Conservation (phyloP, 2,329 filamentous ascomycete species). For the Fusarium beomiforme region DNA sequence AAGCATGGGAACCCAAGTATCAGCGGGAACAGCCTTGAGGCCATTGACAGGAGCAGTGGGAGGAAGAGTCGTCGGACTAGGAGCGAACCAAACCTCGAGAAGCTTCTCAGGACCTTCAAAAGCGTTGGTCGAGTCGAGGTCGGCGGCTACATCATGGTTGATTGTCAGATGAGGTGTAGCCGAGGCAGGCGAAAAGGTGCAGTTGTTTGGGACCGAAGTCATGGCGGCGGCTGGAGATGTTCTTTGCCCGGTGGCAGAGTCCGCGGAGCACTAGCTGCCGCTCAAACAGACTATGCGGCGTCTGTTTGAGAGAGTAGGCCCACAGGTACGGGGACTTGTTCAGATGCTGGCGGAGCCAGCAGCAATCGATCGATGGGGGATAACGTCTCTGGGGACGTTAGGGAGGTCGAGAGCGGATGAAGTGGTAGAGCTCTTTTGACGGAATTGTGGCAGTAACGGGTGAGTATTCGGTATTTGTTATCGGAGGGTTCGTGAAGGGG, state of each 20-base stretch:
- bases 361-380: slow-evolving; percentile 63
- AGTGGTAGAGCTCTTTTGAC: slow-evolving; percentile 82
- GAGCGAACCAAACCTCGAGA: slow-evolving; percentile 97
- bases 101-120: slow-evolving; percentile 99
- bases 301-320: slow-evolving; percentile 98
- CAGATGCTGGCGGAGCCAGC: slow-evolving; percentile 90
- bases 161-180: slow-evolving; percentile 93
- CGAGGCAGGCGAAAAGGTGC: slow-evolving; percentile 83
- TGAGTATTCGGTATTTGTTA: slow-evolving; percentile 46
- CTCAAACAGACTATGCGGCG: slow-evolving; percentile 96
- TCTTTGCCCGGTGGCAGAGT: slow-evolving; percentile 58
- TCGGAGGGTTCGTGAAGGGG: slow-evolving; percentile 45
- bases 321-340: slow-evolving; percentile 72
- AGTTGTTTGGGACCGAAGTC: slow-evolving; percentile 59
- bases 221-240: background rate
- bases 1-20: slow-evolving; percentile 95
- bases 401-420: slow-evolving; percentile 86
- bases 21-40: slow-evolving; percentile 83
- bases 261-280: slow-evolving; percentile 96
- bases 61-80: slow-evolving; percentile 78
- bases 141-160: slow-evolving; percentile 92
- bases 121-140: slow-evolving; percentile 93
- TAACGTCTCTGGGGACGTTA: slow-evolving; percentile 85
- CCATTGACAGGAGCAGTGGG: slow-evolving; percentile 76
- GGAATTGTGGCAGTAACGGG: slow-evolving; percentile 82